Evolutionary conservation across 306 rosid species (phyloP).

Genomic region (Castanea crenata): DNA sequence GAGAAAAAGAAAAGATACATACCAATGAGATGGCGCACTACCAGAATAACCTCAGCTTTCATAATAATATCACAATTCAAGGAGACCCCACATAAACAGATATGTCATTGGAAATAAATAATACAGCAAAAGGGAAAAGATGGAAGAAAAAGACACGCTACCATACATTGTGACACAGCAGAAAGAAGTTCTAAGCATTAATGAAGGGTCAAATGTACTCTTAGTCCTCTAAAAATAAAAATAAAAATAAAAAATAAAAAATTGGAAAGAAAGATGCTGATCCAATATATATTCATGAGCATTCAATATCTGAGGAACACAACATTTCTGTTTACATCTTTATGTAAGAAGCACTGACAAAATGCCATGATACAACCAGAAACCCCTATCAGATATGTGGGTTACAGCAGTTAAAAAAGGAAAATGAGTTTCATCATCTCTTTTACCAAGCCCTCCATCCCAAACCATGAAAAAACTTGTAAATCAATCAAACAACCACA

Average conservation of each 20-base stretch:
- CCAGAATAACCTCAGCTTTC: background rate
- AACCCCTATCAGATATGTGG: constrained; percentile 33
- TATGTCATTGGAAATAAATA: background rate
- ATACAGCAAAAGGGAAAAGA: background rate
- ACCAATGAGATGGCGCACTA: background rate
- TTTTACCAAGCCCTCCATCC: constrained; percentile 31
- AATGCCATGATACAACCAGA: constrained; percentile 34
- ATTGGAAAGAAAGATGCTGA: constrained; percentile 6
- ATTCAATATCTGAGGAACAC: constrained; percentile 34
- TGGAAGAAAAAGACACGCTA: background rate
- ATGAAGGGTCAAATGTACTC: background rate
- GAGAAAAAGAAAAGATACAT: background rate
- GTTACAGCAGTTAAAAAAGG: constrained; percentile 34
- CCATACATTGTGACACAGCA: background rate
- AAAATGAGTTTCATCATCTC: constrained; percentile 24
- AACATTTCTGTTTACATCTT: constrained; percentile 14
- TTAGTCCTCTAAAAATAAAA: background rate
- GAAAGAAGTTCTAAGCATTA: background rate
- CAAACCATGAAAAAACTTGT: constrained; percentile 35
- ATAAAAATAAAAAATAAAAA: background rate
- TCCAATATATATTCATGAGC: constrained; percentile 29
- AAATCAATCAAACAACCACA: constrained; percentile 12
- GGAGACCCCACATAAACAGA: background rate
- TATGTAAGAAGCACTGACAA: constrained; percentile 30
- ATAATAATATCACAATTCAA: background rate